Evolutionary conservation across 2,329 filamentous ascomycete genomes (phyloP), one percentile per base, ranked within the genome.

Genomic region (Nothopassalora personata): DNA sequence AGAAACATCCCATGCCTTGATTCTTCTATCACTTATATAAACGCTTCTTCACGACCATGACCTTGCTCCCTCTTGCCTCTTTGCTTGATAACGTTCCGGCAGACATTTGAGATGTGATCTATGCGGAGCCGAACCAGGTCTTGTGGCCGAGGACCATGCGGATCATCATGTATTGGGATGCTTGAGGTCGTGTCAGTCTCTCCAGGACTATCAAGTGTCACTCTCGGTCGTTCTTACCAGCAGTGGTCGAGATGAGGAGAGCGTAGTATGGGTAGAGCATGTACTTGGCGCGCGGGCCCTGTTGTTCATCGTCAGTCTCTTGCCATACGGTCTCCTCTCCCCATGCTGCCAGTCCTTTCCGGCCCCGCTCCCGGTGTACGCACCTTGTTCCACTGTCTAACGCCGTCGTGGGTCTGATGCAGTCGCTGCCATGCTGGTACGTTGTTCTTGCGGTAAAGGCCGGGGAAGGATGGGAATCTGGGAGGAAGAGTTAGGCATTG

Each of bases 351-450:
- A 28, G 15, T 36, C 18, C 49, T 39, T 49, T 50, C 46, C 47
- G 56, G 47, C 56, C 47, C 56, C 19, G 7, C 30, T 58, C 53
- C 43, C 34, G 48, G 10, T 33, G 33, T 13, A 81, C 87, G 74
- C 82, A 92, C 89, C 77, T 91, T 91, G 76, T 83, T 80, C 89
- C 89, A 92, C 74, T 90, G 76, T 71, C 89, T 85, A 67, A 85
- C 76, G 70, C 83, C 84, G 76, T 88, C 88, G 68, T 89, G 86
- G 66, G 82, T 79, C 80, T 91, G 89, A 81, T 90, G 91, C 68
- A 84, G 77, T 72, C 83, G 81, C 82, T 93, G 89, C 79, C 88
- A 82, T 73, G 88, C 71, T 58, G 88, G 87, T 70, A 92, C 89
- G 71, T 82, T 83, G 84, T 93, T 93, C 74, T 83, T 82, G 75